Percentiles rank a stretch among this genome's conserved stretches.
These are phyloP conservation scores for Aspergillus quadricinctus DNA, from an alignment of 2,329 filamentous ascomycete genomes.

Conservation along the genomic window DNA sequence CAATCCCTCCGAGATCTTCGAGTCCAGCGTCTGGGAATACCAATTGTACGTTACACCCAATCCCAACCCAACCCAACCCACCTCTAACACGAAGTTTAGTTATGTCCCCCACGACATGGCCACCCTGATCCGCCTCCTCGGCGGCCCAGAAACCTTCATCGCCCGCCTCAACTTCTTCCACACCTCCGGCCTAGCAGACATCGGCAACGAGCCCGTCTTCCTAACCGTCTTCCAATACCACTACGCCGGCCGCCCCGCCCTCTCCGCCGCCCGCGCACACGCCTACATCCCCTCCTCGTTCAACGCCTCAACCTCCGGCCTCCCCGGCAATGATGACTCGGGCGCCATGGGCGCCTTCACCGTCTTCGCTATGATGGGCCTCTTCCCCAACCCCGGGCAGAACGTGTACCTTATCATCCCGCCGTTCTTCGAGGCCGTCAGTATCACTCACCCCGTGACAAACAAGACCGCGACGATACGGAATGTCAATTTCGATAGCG, in stretches of 20 bases:
- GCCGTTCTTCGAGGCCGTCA: constrained; percentile 60
- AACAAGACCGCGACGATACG: constrained; percentile 56
- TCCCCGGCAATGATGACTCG: constrained; percentile 66
- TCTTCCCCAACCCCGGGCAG: constrained; percentile 65
- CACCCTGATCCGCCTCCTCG: constrained; percentile 54
- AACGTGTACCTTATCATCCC: constrained; percentile 65
- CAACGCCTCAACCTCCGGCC: constrained; percentile 51
- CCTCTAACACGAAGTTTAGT: constrained; percentile 36
- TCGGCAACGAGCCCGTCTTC: constrained; percentile 62
- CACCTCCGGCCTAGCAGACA: constrained; percentile 59
- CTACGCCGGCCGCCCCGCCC: constrained; percentile 60
- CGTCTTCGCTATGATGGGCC: constrained; percentile 63
- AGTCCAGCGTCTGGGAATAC: constrained; percentile 35
- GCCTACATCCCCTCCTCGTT: constrained; percentile 62
- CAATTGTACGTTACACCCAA: constrained; percentile 46
- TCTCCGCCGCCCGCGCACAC: constrained; percentile 50
- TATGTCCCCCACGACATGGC: constrained; percentile 54
- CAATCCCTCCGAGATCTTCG: constrained; percentile 29
- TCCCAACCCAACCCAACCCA: constrained; percentile 45
- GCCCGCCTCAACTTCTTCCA: constrained; percentile 61
- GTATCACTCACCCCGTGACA: constrained; percentile 55
- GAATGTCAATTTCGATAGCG: constrained; percentile 56
- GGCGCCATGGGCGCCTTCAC: constrained; percentile 67
- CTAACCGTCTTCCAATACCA: constrained; percentile 65
- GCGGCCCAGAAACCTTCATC: constrained; percentile 54